Evolutionary conservation across 148 eudicot species (phyloP).

Genomic region (Talinum fruticosum): DNA sequence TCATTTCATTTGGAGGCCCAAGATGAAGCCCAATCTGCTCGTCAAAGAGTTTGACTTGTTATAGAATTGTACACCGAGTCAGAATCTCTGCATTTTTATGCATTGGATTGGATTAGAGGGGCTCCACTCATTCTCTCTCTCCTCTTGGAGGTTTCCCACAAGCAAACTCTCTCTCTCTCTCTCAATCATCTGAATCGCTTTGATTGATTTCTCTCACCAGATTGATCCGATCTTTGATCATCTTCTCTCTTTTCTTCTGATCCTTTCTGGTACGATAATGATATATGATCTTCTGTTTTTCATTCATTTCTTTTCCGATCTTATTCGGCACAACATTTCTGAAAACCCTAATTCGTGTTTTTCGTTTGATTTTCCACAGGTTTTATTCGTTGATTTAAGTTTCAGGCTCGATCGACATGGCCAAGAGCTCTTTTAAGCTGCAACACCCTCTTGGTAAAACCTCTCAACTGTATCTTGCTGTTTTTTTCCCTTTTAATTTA

Average conservation of each 20-base stretch:
- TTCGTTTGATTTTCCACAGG: background rate
- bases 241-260: background rate
- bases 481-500: background rate
- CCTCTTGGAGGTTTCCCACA: background rate
- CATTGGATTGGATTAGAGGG: background rate
- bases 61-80: background rate
- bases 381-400: conserved; percentile 9
- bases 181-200: background rate
- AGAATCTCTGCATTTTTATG: too few relatives aligned
- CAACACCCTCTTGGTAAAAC: conserved; percentile 81
- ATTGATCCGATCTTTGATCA: background rate
- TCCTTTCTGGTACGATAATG: background rate
- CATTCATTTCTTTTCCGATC: too few relatives aligned
- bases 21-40: too few relatives aligned
- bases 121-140: conserved; percentile 9
- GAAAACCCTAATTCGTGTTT: conserved; percentile 32
- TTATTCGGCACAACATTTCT: background rate
- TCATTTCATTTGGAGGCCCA: too few relatives aligned
- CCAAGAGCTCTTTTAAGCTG: conserved; percentile 73
- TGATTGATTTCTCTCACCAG: background rate
- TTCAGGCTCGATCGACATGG: conserved; percentile 38
- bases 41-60: background rate
- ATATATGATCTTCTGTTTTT: background rate
- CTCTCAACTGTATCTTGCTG: conserved; percentile 1
- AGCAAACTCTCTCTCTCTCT: background rate